Base-by-base conservation (phyloP, 768 basidiomycete genomes). In the Tricholoma matsutake region DNA sequence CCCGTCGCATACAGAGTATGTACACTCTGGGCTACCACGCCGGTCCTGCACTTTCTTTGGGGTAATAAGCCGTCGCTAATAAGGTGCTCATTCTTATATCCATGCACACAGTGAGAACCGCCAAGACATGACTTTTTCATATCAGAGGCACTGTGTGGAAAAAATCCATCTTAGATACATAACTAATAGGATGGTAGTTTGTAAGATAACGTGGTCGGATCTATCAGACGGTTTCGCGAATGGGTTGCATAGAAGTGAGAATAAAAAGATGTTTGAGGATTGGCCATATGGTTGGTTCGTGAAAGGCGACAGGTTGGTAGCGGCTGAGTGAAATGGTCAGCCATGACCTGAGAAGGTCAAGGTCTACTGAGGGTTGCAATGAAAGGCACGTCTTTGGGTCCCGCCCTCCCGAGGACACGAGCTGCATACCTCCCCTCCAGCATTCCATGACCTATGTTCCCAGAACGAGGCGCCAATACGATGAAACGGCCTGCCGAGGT, bases 401-500 rank as follows among this genome's bases (percentile, higher is more conserved):
- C 25, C 35, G 20, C 22, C 31, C 22, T 28, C 49, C n/a, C 6
- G 9, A 34, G 11, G 41, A 29, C n/a, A 25, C 18, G 18, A n/a
- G 29, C 22, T 5, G 28, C 16, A 31, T 18, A 35, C 56, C 41
- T 41, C 29, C n/a, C 43, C 39, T 31, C 39, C 56, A 31, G 10
- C 22, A 20, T 25, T 25, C 9, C 45, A 22, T 20, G 13, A 41
- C 22, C 47, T 14, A 41, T 22, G 55, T 35, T 22, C 29, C 39
- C 55, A 56, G 25, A 29, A 43, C 22, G 58, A 59, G 54, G 60
- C 57, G 58, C 59, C 62, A 56, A 65, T 60, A 59, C 54, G 64
- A 63, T 59, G 25, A 65, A 62, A 60, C 58, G 60, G 62, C 61
- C 59, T 59, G 62, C 59, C 60, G 62, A 54, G 54, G n/a, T 47